Percentiles rank a stretch among this genome's conserved stretches.
Conservation (phyloP, 495 filamentous ascomycete genomes). For the Monascus purpureus region DNA sequence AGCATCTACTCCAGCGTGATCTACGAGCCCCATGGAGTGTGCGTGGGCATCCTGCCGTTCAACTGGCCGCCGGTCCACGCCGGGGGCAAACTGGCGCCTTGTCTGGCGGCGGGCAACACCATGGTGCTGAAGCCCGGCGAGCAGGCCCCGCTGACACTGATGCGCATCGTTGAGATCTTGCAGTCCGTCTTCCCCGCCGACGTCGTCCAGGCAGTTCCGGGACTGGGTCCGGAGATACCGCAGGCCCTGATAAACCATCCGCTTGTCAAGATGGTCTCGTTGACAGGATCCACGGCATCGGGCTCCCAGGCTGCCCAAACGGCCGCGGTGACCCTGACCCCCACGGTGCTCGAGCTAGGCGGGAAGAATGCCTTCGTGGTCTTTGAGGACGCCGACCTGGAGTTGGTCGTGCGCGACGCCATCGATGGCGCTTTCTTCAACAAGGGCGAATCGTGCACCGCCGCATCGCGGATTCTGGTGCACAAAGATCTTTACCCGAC, state of each 20-base stretch:
- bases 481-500: slow-evolving; percentile 69
- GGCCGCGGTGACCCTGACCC: slow-evolving; percentile 24
- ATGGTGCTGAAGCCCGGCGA: slow-evolving; percentile 1
- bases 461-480: slow-evolving; percentile 85
- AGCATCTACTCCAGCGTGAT: slow-evolving; percentile 6
- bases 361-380: slow-evolving; percentile 93
- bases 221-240: neutral
- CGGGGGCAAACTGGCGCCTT: slow-evolving; percentile 6
- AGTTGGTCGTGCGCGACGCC: slow-evolving; percentile 82
- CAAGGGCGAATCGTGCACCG: slow-evolving; percentile 92
- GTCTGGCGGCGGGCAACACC: slow-evolving; percentile 6
- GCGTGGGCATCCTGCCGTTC: slow-evolving; percentile 7
- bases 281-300: neutral
- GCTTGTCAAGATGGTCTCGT: slow-evolving; percentile 3
- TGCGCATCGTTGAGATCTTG: slow-evolving; percentile 2
- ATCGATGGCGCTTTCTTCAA: slow-evolving; percentile 95
- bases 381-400: slow-evolving; percentile 68
- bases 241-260: slow-evolving; percentile 2
- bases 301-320: neutral
- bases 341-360: slow-evolving; percentile 79
- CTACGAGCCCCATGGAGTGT: slow-evolving; percentile 2
- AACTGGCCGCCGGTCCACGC: slow-evolving; percentile 10
- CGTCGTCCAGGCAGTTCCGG: slow-evolving; percentile 7
- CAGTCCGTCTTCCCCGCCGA: slow-evolving; percentile 1
- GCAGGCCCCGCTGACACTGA: neutral